Evolutionary conservation across 257 asterid genomes (phyloP), one percentile per base, ranked within the genome.

Genomic region (Salvia hispanica): DNA sequence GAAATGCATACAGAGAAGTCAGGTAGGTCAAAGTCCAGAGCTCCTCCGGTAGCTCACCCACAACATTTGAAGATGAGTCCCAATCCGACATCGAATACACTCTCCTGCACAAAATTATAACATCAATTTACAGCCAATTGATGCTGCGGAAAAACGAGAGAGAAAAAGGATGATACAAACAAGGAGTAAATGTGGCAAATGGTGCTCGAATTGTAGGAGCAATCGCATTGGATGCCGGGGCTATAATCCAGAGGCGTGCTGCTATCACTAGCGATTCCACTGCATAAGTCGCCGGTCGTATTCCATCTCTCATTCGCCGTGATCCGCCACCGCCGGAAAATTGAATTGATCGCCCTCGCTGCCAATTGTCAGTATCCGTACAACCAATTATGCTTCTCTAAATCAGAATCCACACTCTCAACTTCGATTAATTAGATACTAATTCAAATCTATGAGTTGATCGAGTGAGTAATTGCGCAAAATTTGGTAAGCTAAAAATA

Each of bases 191-290:
- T 61, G 64, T 75, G 86, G 77, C 96, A 89, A 53, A 40, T 44
- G 37, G 85, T 71, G 57, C 68, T 4, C 37, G 12, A 55, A 65
- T 76, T 73, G 80, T 70, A 77, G 50, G 84, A 62, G 83, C 96
- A 89, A 15, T 81, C 87, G 65, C 95, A 89, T 74, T 81, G 83
- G 76, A 89, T 80, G 7, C 84, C 94, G 3, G 90, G 92, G 39
- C 79, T 86, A 16, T 54, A 7, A 25, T 42, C 11, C 2, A 76
- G 15, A 3, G 10, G 2, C 4, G 83, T 64, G 11, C 78, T 66
- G 16, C 36, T 0, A 67, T 80, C 92, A 31, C 68, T 60, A 34
- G 96, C 95, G 7, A 67, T 28, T 16, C 96, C 96, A 28, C 78
- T 79, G 74, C 96, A 89, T 43, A 85, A 65, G 18, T 83, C 88